Conservation (phyloP, 163 green algal species). For the Scenedesmus sp. region DNA sequence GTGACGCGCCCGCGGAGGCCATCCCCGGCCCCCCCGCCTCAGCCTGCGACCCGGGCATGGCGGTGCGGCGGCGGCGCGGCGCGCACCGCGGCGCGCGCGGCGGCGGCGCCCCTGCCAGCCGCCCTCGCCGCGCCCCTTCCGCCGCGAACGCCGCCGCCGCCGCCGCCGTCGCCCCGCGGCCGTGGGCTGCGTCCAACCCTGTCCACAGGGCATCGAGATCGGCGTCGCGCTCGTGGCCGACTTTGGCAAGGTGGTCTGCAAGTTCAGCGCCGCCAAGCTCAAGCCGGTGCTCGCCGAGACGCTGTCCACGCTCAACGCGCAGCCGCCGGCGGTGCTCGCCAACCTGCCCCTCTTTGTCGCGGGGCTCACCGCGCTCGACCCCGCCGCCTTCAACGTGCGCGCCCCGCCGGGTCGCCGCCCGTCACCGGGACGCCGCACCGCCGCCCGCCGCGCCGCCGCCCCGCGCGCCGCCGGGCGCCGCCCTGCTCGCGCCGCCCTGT, state of each 20-base stretch:
- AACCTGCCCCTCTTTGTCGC: conserved; percentile 9
- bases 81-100: too few species aligned
- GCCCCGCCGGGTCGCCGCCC: too few species aligned
- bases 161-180: background rate
- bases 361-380: conserved; percentile 1
- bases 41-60: background rate
- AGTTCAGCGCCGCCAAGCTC: conserved; percentile 26
- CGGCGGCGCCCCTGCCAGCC: too few species aligned
- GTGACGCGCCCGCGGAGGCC: too few species aligned
- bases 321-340: background rate
- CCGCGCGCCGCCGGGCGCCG: too few species aligned
- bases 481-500: too few species aligned
- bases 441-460: too few species aligned
- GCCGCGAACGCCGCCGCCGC: background rate
- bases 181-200: too few species aligned
- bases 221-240: background rate
- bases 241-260: conserved; percentile 33
- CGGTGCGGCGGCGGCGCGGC: conserved; percentile 2
- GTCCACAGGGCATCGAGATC: conserved; percentile 23
- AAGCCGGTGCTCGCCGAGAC: background rate
- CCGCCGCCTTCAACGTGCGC: background rate
- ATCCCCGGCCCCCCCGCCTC: background rate
- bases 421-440: too few species aligned
- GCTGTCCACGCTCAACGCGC: background rate
- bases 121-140: too few species aligned